A percentile compares a stretch with the other conserved stretches of the same genome.
Evolutionary conservation across 257 asterid genomes (phyloP).

Genomic region (Solanum arcanum): DNA sequence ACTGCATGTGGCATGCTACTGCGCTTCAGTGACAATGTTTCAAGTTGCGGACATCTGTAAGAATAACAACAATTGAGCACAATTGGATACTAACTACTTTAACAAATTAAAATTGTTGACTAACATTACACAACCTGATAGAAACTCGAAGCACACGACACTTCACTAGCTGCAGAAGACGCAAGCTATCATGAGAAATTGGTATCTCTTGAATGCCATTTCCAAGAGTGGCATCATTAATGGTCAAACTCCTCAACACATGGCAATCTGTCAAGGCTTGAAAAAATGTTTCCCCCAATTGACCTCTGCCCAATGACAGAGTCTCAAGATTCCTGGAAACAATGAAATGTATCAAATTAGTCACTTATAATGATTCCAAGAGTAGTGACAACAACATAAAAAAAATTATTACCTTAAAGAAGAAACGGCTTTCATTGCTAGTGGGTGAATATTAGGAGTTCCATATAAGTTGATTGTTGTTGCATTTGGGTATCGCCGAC

Average conservation of each 20-base stretch:
- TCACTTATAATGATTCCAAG: background rate
- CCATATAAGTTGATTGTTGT: slow-evolving; percentile 73
- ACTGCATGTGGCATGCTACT: slow-evolving; percentile 98
- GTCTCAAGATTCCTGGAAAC: slow-evolving; percentile 75
- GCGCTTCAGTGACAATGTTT: slow-evolving; percentile 82
- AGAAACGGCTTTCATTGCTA: slow-evolving; percentile 64
- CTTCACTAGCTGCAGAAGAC: slow-evolving; percentile 72
- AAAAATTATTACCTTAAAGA: slow-evolving; percentile 46
- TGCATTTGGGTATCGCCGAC: slow-evolving; percentile 88
- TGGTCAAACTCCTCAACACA: slow-evolving; percentile 63
- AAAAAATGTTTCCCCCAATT: slow-evolving; percentile 69
- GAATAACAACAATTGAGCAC: slow-evolving; percentile 7
- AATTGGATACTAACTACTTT: background rate
- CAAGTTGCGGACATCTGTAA: slow-evolving; percentile 86
- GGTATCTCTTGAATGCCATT: slow-evolving; percentile 81
- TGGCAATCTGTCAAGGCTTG: slow-evolving; percentile 65
- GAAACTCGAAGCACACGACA: slow-evolving; percentile 89
- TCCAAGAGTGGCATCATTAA: slow-evolving; percentile 85
- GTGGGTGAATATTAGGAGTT: slow-evolving; percentile 51
- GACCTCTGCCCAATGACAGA: slow-evolving; percentile 88
- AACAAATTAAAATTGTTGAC: background rate
- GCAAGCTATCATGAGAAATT: slow-evolving; percentile 62
- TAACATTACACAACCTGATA: slow-evolving; percentile 46
- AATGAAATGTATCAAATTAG: slow-evolving; percentile 11
- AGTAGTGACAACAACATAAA: background rate